Base-by-base conservation (phyloP, 306 rosid genomes). In the Geum urbanum region DNA sequence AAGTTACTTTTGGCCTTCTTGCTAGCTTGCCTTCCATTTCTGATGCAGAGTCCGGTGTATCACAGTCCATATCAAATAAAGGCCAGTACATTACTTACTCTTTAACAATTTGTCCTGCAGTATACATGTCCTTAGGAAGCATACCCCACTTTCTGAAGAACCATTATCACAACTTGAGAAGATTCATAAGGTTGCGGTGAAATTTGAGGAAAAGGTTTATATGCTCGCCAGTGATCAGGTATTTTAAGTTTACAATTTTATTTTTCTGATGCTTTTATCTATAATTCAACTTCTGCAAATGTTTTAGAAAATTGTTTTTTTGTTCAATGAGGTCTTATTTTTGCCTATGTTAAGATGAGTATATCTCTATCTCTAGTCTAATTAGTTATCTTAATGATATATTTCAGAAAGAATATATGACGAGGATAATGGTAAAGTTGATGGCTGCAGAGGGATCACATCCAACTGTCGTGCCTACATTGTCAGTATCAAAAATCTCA, bases 201-300 rank as follows among this genome's bases (percentile, higher is more conserved):
- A 39, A 1, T 53, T 69, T 0, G 72, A 69, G 63, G 63, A 69
- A 53, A 53, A 53, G 63, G 50, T 40, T 69, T 69, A 52, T 69
- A 40, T 52, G 63, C 39, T 6, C 41, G n/a, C 72, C 15, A 69
- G 50, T 40, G 27, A 53, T 40, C 20, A 69, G 72, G 73, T 69
- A 69, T 46, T 24, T 51, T 53, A 40, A 54, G 52, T 52, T 53
- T 52, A 13, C 18, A 32, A 16, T 69, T 22, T 6, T 43, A 6
- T 40, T 68, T 19, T 37, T 51, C 13, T 50, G 12, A 49, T 39
- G 56, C 16, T 16, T 51, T 9, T 6, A 50, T 67, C 20, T 19
- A 16, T 51, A 7, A n/a, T 37, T 10, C 14, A 50, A 49, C 40
- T 14, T 10, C 6, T 46, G 53, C 41, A 19, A 9, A 46, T n/a